Percentiles rank a stretch among this genome's conserved stretches.
Conservation (phyloP, 257 asterid species). For the Anisodus tanguticus region DNA sequence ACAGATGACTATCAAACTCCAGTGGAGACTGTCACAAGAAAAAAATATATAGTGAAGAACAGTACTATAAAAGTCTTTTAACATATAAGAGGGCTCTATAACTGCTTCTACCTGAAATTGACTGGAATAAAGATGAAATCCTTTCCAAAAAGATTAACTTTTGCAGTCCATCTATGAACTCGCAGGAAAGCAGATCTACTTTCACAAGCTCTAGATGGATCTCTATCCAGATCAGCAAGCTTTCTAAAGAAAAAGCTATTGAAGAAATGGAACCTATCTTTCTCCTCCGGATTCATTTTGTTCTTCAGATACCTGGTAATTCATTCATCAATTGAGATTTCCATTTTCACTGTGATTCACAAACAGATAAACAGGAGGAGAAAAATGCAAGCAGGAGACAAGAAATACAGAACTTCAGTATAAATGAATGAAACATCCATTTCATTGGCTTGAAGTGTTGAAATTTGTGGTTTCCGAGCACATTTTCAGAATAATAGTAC, state of each 20-base stretch:
- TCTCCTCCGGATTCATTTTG: slow-evolving; percentile 54
- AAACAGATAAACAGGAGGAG: slow-evolving; percentile 16
- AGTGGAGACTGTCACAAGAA: slow-evolving; percentile 72
- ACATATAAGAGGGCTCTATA: slow-evolving; percentile 23
- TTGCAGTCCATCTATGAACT: slow-evolving; percentile 88
- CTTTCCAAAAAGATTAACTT: slow-evolving; percentile 71
- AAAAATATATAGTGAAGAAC: slow-evolving; percentile 35
- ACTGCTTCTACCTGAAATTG: slow-evolving; percentile 74
- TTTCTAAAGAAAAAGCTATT: slow-evolving; percentile 92
- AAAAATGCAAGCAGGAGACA: neutral
- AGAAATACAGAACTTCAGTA: neutral
- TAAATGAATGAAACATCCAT: slow-evolving; percentile 13
- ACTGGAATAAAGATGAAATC: slow-evolving; percentile 87
- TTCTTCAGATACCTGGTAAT: slow-evolving; percentile 67
- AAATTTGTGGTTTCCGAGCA: neutral
- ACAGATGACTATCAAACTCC: slow-evolving; percentile 94
- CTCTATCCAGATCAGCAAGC: slow-evolving; percentile 63
- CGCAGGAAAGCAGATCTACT: slow-evolving; percentile 68
- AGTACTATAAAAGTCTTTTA: slow-evolving; percentile 29
- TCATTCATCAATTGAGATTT: slow-evolving; percentile 26
- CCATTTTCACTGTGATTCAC: neutral
- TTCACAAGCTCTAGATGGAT: slow-evolving; percentile 49
- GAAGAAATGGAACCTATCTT: slow-evolving; percentile 74
- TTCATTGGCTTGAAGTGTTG: neutral
- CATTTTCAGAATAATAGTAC: slow-evolving; percentile 11